Evolutionary conservation across 306 rosid species (phyloP), one percentile per base, ranked within the genome.

Genomic region (Sesbania bispinosa): DNA sequence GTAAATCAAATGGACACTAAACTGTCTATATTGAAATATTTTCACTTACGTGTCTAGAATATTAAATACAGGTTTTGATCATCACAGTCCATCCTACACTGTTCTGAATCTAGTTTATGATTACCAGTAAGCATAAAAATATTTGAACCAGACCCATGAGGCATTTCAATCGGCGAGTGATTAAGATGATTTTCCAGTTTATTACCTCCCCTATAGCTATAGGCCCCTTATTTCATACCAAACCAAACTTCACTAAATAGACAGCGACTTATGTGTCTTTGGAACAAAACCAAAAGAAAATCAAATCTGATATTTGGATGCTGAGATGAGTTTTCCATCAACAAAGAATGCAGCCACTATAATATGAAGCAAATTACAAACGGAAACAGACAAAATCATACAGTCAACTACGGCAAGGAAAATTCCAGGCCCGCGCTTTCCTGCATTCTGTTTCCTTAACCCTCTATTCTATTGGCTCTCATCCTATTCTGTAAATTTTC

Each of bases 311-410:
- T 10, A 70, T 60, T 32, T 32, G 24, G 52, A 52, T 20, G 48
- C 63, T 21, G 60, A 26, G 63, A 45, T 6, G 29, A 62, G 51
- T 69, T 77, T 72, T 74, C 68, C 71, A 82, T 66, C 66, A 80
- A 79, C 84, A 81, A 86, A 80, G 85, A 93, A 86, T 85, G 86
- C 74, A 74, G 52, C 73, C 74, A 79, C 86, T 84, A 83, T 79
- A 68, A 82, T 57, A 50, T 77, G 69, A 84, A 66, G 77, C 74
- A 79, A 82, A 81, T 76, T 82, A 83, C 79, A 81, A 65, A 79
- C 4, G 75, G 85, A 83, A 83, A 90, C 83, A 65, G 73, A 45
- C 47, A 77, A 73, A 78, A 81, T 79, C 48, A 67, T 10, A 77
- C 23, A 26, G 55, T 38, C 74, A 27, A 35, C 69, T 43, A 48